Evolutionary conservation across 495 filamentous ascomycete genomes (phyloP), one percentile per base, ranked within the genome.

Genomic region (Xylaria nigripes): DNA sequence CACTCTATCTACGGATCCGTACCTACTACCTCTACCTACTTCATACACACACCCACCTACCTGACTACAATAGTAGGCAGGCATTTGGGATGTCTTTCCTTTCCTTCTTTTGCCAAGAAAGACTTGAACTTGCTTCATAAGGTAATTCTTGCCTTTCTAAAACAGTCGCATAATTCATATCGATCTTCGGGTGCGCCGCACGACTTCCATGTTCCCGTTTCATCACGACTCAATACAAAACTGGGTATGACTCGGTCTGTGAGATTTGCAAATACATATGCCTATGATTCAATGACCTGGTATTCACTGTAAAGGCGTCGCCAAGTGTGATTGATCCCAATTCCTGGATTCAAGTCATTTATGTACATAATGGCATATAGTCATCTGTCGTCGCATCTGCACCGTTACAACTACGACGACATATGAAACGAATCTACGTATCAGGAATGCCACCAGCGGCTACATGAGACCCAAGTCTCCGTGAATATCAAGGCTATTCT

Each of bases 161-260:
- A 30, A 32, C 12, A 34, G 36, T 40, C 38, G 38, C 53, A 45
- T 55, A 45, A 46, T 46, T 55, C 46, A 49, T 21, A 55, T 50
- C 38, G 21, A 45, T 34, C 25, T 50, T 45, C 38, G 45, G 38
- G 53, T 42, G 19, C 46, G 27, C 19, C 34, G 46, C 45, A 55
- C n/a, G n/a, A n/a, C n/a, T n/a, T 38, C 36, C 36, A 44, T 46
- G 36, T 55, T n/a, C 53, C 40, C 21, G 24, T 44, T 48, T 50
- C 40, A n/a, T 43, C 45, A 44, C 13, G 41, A 42, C 32, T 16
- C 48, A 25, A 7, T 34, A 44, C 25, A 27, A n/a, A n/a, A 36
- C 32, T 36, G 27, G 24, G 30, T 22, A 44, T 13, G 41, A 42
- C 32, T 16, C 48, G 25, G 25, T 44, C 34, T 44, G 36, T 21